Base-by-base conservation (phyloP, 2,329 filamentous ascomycete genomes). In the Monilinia vaccinii-corymbosi region DNA sequence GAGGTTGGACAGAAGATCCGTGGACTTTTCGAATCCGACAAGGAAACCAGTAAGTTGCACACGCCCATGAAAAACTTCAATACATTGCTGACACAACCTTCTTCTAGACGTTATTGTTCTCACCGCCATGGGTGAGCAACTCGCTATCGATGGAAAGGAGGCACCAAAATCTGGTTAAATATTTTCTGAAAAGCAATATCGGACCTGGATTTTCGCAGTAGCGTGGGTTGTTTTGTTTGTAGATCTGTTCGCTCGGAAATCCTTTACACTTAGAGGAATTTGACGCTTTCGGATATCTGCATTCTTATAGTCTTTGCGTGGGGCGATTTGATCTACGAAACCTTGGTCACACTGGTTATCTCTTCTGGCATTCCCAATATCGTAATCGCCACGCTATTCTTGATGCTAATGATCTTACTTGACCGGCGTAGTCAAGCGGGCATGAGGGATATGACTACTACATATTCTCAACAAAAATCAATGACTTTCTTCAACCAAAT, bases 121-220 rank as follows among this genome's bases (percentile, higher is more conserved):
- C 75, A 89, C 90, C 72, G 86, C 94, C 75, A 99, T 99, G 94
- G 89, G 89, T 74, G 93, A 99, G 81, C 89, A 97, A 83, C 79
- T 83, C 71, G 88, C 87, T 73, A 87, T 97, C 75, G 92, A 97
- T 75, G 88, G 86, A 79, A 97, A 97, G 86, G 92, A 97, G 80
- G 90, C 89, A 76, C 86, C 89, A 76, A 59, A 59, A 32, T 34
- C 71, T 66, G 61, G 63, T 65, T 67, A 70, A 71, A 64, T 64
- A 28, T 48, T 14, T 56, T 48, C 14, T 56, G 25, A 34, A 32
- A 46, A 48, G 21, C 32, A 36, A 36, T 61, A 48, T 46, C 55
- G 58, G 59, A 50, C 60, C 62, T 60, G 61, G 47, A 56, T 38
- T 60, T 64, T 64, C 64, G 68, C 66, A 60, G 64, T 67, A 65